Conservation (phyloP, 768 basidiomycete species). For the Hericium erinaceus region DNA sequence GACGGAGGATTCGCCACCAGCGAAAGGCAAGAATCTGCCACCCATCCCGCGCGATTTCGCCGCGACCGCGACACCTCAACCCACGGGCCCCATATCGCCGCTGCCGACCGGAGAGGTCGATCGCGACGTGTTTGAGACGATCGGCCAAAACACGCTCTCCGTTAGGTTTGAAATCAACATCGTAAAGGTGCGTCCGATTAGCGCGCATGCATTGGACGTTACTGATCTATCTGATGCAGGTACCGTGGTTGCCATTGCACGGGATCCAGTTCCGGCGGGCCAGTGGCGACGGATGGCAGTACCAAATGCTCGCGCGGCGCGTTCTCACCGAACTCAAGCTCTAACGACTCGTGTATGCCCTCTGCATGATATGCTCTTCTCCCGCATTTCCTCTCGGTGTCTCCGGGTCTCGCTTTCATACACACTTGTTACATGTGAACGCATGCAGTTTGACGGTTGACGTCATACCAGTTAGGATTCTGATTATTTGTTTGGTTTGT, state of each 20-base stretch:
- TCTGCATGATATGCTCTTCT: not conserved
- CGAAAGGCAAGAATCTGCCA: constrained; percentile 58
- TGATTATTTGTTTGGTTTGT: not conserved
- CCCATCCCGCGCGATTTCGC: constrained; percentile 73
- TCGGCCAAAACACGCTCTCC: constrained; percentile 69
- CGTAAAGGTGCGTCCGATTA: constrained; percentile 70
- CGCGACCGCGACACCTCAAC: constrained; percentile 19
- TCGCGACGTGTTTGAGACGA: constrained; percentile 58
- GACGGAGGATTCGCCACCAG: constrained; percentile 35
- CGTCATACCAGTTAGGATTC: not conserved
- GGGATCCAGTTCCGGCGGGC: constrained; percentile 92
- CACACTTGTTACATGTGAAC: not conserved
- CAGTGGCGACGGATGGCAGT: constrained; percentile 92
- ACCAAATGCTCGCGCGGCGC: constrained; percentile 88
- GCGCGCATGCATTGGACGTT: not conserved
- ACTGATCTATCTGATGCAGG: constrained; percentile 34
- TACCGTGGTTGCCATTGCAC: constrained; percentile 87
- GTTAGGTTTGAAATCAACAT: constrained; percentile 97
- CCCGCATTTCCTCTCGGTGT: not conserved
- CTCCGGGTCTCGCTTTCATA: not conserved
- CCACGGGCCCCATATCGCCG: constrained; percentile 28
- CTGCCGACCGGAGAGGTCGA: constrained; percentile 61
- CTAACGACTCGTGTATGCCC: constrained; percentile 23
- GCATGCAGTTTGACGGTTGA: not conserved
- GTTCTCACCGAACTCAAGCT: constrained; percentile 84